Evolutionary conservation across 1,284 basidiomycete genomes (phyloP), one percentile per base, ranked within the genome.

Genomic region (Puccinia brachypodii): DNA sequence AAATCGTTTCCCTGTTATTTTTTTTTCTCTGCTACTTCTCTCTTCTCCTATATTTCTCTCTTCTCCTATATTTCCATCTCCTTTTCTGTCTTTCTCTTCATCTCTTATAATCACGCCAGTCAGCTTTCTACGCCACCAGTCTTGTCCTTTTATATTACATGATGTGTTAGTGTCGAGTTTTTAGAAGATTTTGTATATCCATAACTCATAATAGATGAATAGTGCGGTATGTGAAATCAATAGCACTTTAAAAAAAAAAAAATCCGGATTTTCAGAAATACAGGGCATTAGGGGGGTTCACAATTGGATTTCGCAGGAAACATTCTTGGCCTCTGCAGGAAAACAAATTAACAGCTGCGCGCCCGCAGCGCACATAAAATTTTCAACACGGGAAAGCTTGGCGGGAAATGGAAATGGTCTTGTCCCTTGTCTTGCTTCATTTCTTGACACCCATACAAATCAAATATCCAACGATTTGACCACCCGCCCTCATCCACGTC

Each of bases 231-330:
- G 50, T 53, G 19, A 53, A 53, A 53, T 53, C 50, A 53, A 53
- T 53, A 53, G 50, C 50, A 53, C 50, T 53, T 53, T 53, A 53
- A 53, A 53, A 53, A 53, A 53, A 53, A 53, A 53, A 53, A 53
- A 53, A n/a, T n/a, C n/a, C n/a, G n/a, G n/a, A n/a, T n/a, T n/a
- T n/a, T n/a, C n/a, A n/a, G n/a, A n/a, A n/a, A n/a, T n/a, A n/a
- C n/a, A n/a, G n/a, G n/a, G n/a, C n/a, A n/a, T n/a, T n/a, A n/a
- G n/a, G n/a, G n/a, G n/a, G n/a, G n/a, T n/a, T n/a, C n/a, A n/a
- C n/a, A n/a, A n/a, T n/a, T n/a, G n/a, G n/a, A n/a, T n/a, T n/a
- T n/a, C n/a, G n/a, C n/a, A n/a, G n/a, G n/a, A n/a, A n/a, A n/a
- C n/a, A n/a, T n/a, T n/a, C n/a, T n/a, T n/a, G n/a, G n/a, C n/a